A percentile compares a stretch with the other conserved stretches of the same genome.
Evolutionary conservation across 1,139 yeast species (phyloP).

Genomic region (Taphrina populina): DNA sequence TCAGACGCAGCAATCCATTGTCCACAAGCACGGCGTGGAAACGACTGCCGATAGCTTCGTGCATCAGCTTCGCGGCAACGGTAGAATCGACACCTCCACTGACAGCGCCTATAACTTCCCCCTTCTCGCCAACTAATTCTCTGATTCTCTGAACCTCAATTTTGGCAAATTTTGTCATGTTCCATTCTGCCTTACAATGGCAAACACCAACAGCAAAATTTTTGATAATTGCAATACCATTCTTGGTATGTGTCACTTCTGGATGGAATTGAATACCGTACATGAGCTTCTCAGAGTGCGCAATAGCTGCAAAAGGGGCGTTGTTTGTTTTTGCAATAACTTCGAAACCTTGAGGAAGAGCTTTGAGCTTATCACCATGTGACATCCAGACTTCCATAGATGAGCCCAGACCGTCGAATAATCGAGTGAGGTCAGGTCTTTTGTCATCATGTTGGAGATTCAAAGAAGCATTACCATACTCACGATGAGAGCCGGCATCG

Average conservation of each 20-base stretch:
- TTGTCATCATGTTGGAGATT: constrained; percentile 50
- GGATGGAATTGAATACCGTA: constrained; percentile 99
- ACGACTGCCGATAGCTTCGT: constrained; percentile 96
- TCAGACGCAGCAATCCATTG: constrained; percentile 93
- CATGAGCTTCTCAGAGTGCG: constrained; percentile 68
- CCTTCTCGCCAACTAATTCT: constrained; percentile 90
- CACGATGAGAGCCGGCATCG: constrained; percentile 95
- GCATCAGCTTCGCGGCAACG: constrained; percentile 97
- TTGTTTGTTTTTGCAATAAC: constrained; percentile 87
- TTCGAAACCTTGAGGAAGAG: constrained; percentile 84
- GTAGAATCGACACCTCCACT: constrained; percentile 99
- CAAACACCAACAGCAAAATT: constrained; percentile 94
- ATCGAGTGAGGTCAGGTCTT: constrained; percentile 51
- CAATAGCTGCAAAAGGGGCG: constrained; percentile 94
- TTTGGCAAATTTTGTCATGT: constrained; percentile 95
- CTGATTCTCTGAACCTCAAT: constrained; percentile 92
- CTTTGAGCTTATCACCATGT: constrained; percentile 92
- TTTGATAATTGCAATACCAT: constrained; percentile 81
- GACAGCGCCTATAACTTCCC: constrained; percentile 99
- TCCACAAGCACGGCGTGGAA: constrained; percentile 98
- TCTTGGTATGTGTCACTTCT: constrained; percentile 93
- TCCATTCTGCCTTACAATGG: constrained; percentile 86
- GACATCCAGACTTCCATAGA: constrained; percentile 84
- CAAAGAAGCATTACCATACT: constrained; percentile 94
- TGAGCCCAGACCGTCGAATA: constrained; percentile 75